Conservation (phyloP, 208 protist genomes). For the Trypanosoma rangeli region DNA sequence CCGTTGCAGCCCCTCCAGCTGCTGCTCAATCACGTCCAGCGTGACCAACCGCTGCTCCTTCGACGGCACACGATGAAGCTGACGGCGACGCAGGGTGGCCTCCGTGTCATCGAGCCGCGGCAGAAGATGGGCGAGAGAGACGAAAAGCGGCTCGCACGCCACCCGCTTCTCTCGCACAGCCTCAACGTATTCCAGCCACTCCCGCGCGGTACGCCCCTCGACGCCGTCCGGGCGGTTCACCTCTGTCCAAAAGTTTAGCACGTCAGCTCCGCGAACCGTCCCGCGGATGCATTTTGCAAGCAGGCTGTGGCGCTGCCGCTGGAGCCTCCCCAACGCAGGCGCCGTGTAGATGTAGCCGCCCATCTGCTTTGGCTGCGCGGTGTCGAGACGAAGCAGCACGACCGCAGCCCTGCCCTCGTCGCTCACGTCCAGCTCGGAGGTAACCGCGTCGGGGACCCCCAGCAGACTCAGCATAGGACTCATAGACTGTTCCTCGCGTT, state of each 20-base stretch:
- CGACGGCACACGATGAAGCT: slow-evolving; percentile 3
- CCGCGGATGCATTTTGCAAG: slow-evolving; percentile 63
- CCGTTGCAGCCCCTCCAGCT: slow-evolving; percentile 54
- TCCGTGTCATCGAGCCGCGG: slow-evolving; percentile 21
- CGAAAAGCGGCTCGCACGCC: slow-evolving; percentile 76
- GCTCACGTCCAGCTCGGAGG: slow-evolving; percentile 68
- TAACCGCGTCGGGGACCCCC: slow-evolving; percentile 60
- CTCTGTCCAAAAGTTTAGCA: slow-evolving; percentile 79
- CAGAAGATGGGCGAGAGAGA: slow-evolving; percentile 56
- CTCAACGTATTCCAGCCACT: slow-evolving; percentile 72
- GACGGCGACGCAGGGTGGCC: slow-evolving; percentile 13
- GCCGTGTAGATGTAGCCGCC: slow-evolving; percentile 46
- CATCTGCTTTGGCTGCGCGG: slow-evolving; percentile 37
- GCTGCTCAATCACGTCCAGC: slow-evolving; percentile 59
- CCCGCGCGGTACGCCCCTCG: slow-evolving; percentile 48
- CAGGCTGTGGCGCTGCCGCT: slow-evolving; percentile 23
- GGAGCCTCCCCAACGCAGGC: neutral
- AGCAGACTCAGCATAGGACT: slow-evolving; percentile 70
- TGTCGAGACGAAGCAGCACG: slow-evolving; percentile 72
- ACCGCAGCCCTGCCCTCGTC: slow-evolving; percentile 28
- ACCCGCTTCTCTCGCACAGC: slow-evolving; percentile 40
- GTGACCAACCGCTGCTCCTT: slow-evolving; percentile 41
- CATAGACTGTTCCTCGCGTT: slow-evolving; percentile 44
- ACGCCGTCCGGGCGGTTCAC: slow-evolving; percentile 65
- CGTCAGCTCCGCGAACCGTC: slow-evolving; percentile 50